Base-by-base conservation (phyloP, 2,329 filamentous ascomycete species). In the Hypoxylon sp. region DNA sequence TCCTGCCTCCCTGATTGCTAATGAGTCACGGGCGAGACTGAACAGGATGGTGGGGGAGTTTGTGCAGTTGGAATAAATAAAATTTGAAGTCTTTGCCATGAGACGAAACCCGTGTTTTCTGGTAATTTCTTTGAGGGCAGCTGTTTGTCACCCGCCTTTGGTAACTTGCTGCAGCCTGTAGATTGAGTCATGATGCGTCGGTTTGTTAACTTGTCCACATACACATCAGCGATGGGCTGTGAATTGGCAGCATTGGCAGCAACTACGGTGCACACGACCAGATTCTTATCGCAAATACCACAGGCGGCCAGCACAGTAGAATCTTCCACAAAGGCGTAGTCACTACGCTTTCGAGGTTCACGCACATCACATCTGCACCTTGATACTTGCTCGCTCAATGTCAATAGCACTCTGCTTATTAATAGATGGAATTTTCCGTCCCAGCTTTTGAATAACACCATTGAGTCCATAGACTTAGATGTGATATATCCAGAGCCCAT, bases 131-230 rank as follows among this genome's bases (percentile, higher is more conserved):
- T 19, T 56, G 29, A 24, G 17, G n/a, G 29, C 29, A 21, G 2
- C 8, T 35, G 54, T 56, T 47, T 56, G 54, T 56, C 17, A 21
- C 39, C 11, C 35, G n/a, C 39, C n/a, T 17, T 6, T 47, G 2
- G 11, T 42, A 47, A 35, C 24, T 27, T 19, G n/a, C 39, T 19
- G 27, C 3, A 21, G 11, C 27, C 42, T 31, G 46, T 35, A 10
- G 24, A 17, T 32, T 50, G 27, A 46, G 10, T 29, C 27, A 21
- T 31, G 17, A 17, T 13, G 27, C 27, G 44, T 31, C 3, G 15
- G 54, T 56, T 56, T 56, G 54, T n/a, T 11, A 24, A 56, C 2
- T 56, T 56, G 54, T 10, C 17, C n/a, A 56, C 2, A 31, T 24
- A 10, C 27, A 32, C 27, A 15, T n/a, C 21, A 10, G 24, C 24